A percentile compares a stretch with the other conserved stretches of the same genome.
Conservation (phyloP, 352 stramenopile species). For the Thalassiosira mediterranea region DNA sequence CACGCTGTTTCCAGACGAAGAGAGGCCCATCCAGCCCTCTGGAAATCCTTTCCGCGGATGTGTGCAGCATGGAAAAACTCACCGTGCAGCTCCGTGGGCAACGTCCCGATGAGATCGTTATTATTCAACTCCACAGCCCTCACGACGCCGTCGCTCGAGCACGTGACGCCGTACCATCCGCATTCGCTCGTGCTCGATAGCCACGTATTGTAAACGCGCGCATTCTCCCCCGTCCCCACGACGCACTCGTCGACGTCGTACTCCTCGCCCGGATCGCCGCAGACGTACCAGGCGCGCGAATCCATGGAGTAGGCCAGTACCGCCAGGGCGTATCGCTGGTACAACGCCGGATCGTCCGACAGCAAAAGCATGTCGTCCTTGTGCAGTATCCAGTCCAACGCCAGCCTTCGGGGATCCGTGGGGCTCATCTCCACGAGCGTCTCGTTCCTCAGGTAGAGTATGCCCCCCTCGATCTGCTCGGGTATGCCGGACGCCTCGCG, state of each 20-base stretch:
- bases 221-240: not conserved
- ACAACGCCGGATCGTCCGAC: conserved; percentile 13
- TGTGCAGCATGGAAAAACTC: conserved; percentile 12
- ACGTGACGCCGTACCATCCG: conserved; percentile 41
- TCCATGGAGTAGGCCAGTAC: conserved; percentile 39
- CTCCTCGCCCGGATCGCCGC: conserved; percentile 15
- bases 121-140: conserved; percentile 16
- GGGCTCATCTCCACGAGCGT: conserved; percentile 16
- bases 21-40: too few relatives aligned
- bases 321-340: conserved; percentile 34
- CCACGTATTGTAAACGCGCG: conserved; percentile 13
- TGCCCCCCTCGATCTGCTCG: not conserved
- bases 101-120: conserved; percentile 21
- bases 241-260: conserved; percentile 6
- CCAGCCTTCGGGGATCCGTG: conserved; percentile 27
- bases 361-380: conserved; percentile 35
- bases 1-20: too few relatives aligned
- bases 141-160: conserved; percentile 17
- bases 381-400: conserved; percentile 50
- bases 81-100: conserved; percentile 34
- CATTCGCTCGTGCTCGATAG: conserved; percentile 31
- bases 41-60: too few relatives aligned
- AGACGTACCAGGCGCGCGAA: conserved; percentile 24
- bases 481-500: conserved; percentile 15
- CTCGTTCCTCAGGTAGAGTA: conserved; percentile 10